These are phyloP conservation scores for Mycena vitilis DNA, from an alignment of 768 basidiomycete genomes.

Conservation along the genomic window DNA sequence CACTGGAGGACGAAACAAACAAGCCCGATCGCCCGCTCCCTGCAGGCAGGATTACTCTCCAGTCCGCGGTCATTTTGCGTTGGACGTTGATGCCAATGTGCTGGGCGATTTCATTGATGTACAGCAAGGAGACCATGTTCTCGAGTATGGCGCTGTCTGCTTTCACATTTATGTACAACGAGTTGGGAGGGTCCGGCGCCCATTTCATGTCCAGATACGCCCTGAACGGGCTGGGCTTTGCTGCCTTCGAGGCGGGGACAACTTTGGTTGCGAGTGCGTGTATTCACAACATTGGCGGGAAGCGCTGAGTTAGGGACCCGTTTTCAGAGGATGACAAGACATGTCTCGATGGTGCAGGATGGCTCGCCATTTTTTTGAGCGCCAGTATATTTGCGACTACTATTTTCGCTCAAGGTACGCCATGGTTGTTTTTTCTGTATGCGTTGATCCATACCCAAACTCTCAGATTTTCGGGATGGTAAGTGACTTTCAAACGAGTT, in stretches of 20 bases:
- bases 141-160: constrained; percentile 30
- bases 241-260: constrained; percentile 36
- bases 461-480: constrained; percentile 32
- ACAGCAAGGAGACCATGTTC: constrained; percentile 29
- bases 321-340: constrained; percentile 36
- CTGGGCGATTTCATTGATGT: constrained; percentile 33
- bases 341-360: constrained; percentile 40
- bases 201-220: constrained; percentile 29
- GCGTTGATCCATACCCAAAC: neutral
- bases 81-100: constrained; percentile 47
- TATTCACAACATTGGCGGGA: neutral
- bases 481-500: neutral
- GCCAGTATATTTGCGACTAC: constrained; percentile 53
- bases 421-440: too few relatives aligned
- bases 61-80: constrained; percentile 39
- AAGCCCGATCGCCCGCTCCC: constrained; percentile 51
- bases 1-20: constrained; percentile 47
- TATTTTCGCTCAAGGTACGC: constrained; percentile 52
- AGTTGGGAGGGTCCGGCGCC: constrained; percentile 22
- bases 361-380: constrained; percentile 47
- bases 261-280: constrained; percentile 35
- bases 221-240: constrained; percentile 32
- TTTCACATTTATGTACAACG: constrained; percentile 36
- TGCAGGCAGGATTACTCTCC: constrained; percentile 42
- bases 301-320: neutral